Evolutionary conservation across 805 yeast genomes (phyloP).

Genomic region (Kuraishia hungarica): DNA sequence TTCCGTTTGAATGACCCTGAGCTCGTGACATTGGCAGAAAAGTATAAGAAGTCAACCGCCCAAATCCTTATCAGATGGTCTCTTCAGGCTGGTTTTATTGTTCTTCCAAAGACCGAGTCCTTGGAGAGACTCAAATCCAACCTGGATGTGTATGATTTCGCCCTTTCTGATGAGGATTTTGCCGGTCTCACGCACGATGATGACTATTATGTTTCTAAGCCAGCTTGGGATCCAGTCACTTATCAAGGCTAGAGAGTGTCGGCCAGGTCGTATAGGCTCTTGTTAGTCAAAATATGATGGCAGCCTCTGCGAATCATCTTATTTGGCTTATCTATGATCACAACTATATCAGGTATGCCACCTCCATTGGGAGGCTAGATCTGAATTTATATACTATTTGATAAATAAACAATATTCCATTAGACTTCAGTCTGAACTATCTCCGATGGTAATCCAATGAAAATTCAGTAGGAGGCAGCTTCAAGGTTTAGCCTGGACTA

Average conservation of each 20-base stretch:
- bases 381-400: too few species aligned
- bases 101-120: conserved; percentile 23
- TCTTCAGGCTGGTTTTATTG: conserved; percentile 48
- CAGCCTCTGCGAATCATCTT: too few species aligned
- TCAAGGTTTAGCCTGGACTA: too few species aligned
- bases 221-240: conserved; percentile 28
- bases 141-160: conserved; percentile 27
- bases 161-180: conserved; percentile 25
- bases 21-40: conserved; percentile 33
- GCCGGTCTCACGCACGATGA: conserved; percentile 26
- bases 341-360: too few species aligned
- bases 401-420: too few species aligned
- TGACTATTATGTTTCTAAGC: conserved; percentile 22
- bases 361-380: too few species aligned
- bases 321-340: too few species aligned
- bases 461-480: too few species aligned
- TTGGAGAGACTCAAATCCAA: conserved; percentile 26
- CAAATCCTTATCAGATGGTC: conserved; percentile 67
- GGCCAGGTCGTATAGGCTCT: too few species aligned
- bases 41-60: conserved; percentile 41
- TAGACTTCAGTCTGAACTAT: too few species aligned
- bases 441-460: too few species aligned
- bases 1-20: conserved; percentile 33
- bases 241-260: not conserved
- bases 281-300: too few species aligned